These are phyloP conservation scores for Bacterosira constricta DNA, from an alignment of 108 stramenopile species.

Conservation along the genomic window DNA sequence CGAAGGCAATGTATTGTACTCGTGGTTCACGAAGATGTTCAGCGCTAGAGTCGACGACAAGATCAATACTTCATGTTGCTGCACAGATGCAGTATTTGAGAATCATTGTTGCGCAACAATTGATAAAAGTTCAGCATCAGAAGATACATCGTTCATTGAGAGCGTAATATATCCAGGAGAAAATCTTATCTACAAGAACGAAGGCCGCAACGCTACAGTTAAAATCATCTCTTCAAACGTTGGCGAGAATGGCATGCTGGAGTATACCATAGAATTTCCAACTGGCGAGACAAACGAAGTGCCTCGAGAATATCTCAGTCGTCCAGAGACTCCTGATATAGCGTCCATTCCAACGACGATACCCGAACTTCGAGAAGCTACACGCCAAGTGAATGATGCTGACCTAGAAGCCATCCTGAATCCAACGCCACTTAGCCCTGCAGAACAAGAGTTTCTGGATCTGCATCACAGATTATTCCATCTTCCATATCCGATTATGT, in stretches of 20 bases:
- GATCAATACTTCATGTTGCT: constrained; percentile 1
- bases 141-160: background rate
- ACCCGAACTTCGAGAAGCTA: background rate
- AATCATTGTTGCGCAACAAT: too few relatives aligned
- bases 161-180: constrained; percentile 2
- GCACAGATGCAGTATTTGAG: background rate
- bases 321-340: background rate
- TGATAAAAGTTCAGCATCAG: background rate
- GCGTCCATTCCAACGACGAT: background rate
- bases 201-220: background rate
- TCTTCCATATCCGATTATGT: constrained; percentile 6
- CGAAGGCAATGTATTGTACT: background rate
- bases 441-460: constrained; percentile 5
- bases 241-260: background rate
- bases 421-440: background rate
- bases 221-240: background rate
- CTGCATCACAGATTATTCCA: constrained; percentile 6
- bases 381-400: background rate
- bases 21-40: constrained; percentile 19
- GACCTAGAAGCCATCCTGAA: background rate
- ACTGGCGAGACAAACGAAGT: background rate
- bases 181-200: constrained; percentile 10
- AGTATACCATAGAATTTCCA: constrained; percentile 1
- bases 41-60: background rate
- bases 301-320: background rate